Conservation (phyloP, 768 basidiomycete genomes). For the Rubroboletus pulcherrimus region DNA sequence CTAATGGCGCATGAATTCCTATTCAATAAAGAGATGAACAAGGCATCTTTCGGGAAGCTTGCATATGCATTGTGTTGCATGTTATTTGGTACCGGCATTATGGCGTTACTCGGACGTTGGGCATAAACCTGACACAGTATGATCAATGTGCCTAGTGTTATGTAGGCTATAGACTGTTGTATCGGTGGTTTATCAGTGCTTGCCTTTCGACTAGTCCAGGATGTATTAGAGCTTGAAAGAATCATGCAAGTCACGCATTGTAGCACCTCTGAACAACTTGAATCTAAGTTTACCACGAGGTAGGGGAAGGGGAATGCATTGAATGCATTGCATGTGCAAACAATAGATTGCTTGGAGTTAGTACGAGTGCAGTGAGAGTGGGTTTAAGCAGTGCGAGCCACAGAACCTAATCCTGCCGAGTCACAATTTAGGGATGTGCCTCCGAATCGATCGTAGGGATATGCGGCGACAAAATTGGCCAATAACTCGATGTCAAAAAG, state of each 20-base stretch:
- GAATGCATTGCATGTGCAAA: neutral
- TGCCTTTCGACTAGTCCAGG: neutral
- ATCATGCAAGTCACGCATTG: neutral
- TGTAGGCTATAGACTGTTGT: neutral
- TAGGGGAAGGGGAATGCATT: neutral
- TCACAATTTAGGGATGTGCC: too few species aligned
- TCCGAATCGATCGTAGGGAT: neutral
- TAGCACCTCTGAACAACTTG: neutral
- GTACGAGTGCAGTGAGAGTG: neutral
- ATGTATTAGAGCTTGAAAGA: neutral
- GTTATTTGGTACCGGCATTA: conserved; percentile 79
- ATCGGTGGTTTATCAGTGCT: neutral
- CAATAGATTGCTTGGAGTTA: neutral
- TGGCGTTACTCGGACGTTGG: conserved; percentile 90
- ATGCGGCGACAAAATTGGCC: neutral
- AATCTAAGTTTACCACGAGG: neutral
- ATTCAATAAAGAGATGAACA: conserved; percentile 82
- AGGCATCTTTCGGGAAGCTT: conserved; percentile 61
- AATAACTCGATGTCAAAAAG: neutral
- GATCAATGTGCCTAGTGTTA: neutral
- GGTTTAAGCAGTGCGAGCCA: neutral
- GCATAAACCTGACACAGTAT: conserved; percentile 43
- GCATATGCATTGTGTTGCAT: conserved; percentile 73
- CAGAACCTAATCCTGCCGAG: neutral
- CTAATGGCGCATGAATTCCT: conserved; percentile 93